Percentiles rank a stretch among this genome's conserved stretches.
phyloP scores from a whole-genome alignment of 495 filamentous ascomycete species.

The Pseudotulostoma volvatum region DNA sequence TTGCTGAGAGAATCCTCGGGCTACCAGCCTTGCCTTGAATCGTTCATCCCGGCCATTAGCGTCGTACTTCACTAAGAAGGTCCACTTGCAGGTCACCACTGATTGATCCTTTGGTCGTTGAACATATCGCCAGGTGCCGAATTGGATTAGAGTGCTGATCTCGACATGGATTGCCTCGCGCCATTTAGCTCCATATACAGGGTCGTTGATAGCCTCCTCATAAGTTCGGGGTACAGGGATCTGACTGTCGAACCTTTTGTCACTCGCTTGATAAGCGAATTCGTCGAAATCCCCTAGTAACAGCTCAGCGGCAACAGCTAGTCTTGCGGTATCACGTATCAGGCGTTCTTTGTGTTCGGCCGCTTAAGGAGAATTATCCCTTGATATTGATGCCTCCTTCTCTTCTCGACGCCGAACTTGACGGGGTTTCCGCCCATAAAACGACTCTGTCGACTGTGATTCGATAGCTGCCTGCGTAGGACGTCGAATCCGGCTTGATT shows the following conservation, averaged over 20 bases:
- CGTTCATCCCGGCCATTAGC: not conserved
- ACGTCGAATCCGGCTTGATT: not conserved
- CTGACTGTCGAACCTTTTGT: not conserved
- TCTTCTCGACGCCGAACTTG: not conserved
- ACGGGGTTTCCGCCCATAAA: not conserved
- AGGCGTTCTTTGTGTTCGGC: not conserved
- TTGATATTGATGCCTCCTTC: not conserved
- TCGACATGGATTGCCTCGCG: not conserved
- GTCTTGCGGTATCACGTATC: not conserved
- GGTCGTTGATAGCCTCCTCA: not conserved
- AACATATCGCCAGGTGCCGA: not conserved
- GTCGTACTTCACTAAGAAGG: not conserved
- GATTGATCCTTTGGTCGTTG: not conserved
- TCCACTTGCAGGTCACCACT: not conserved
- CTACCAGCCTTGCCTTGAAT: conserved; percentile 1
- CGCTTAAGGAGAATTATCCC: not conserved
- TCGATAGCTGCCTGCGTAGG: not conserved
- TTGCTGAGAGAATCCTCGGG: conserved; percentile 1
- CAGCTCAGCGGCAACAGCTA: not conserved
- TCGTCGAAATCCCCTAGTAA: not conserved
- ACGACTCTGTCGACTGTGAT: not conserved
- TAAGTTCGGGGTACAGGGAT: not conserved
- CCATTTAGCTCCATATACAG: not conserved
- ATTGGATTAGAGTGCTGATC: not conserved
- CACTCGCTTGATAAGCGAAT: not conserved